These are phyloP conservation scores for Beauveria sp. DNA, from an alignment of 2,329 filamentous ascomycete genomes.

Conservation along the genomic window DNA sequence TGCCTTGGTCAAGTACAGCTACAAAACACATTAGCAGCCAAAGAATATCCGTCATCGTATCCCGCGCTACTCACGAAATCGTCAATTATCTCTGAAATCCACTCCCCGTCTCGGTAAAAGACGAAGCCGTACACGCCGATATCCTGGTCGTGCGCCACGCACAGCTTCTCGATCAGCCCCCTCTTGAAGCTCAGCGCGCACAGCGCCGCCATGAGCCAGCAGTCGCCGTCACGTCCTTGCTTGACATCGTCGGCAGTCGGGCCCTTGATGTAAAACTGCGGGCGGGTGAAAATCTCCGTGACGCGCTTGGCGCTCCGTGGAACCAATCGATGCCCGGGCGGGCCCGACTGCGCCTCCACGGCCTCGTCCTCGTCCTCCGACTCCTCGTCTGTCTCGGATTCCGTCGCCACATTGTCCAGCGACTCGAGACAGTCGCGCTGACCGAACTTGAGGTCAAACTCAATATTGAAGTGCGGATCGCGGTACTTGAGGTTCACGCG, in stretches of 20 bases:
- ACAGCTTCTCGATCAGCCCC: constrained; percentile 64
- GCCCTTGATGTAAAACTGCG: constrained; percentile 70
- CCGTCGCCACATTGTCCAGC: constrained; percentile 27
- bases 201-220: constrained; percentile 78
- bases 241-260: constrained; percentile 70
- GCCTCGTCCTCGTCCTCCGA: too few relatives aligned
- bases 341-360: neutral
- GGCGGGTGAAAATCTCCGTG: constrained; percentile 66
- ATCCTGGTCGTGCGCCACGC: constrained; percentile 62
- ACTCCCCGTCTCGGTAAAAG: constrained; percentile 74
- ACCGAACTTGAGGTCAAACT: constrained; percentile 62
- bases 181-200: constrained; percentile 69
- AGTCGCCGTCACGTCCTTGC: constrained; percentile 73
- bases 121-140: constrained; percentile 83
- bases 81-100: constrained; percentile 52
- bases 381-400: neutral
- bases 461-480: constrained; percentile 81
- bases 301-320: constrained; percentile 61
- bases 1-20: constrained; percentile 46
- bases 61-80: constrained; percentile 33
- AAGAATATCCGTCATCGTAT: constrained; percentile 11
- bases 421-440: constrained; percentile 42
- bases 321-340: constrained; percentile 25
- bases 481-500: constrained; percentile 79
- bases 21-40: neutral